Evolutionary conservation across 1,284 basidiomycete species (phyloP), one percentile per base, ranked within the genome.

Genomic region (Cryptococcus hybrid): DNA sequence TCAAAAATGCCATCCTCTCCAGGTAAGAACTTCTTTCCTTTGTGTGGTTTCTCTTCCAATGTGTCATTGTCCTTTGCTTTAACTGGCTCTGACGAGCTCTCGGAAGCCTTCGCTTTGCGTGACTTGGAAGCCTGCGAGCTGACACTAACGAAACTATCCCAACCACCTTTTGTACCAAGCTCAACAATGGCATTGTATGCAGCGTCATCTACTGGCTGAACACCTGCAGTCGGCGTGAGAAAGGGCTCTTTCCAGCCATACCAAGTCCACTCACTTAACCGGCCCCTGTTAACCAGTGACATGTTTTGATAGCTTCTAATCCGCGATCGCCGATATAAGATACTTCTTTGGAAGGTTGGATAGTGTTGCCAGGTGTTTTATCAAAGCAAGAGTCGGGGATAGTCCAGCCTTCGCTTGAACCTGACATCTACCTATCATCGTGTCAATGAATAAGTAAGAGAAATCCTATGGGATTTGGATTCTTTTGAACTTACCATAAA

Each of bases 331-430:
- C 83, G 44, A 92, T 83, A 74, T 88, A 90, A 24, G 76, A 76
- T 3, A 92, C 70, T 54, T 83, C 82, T n/a, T 30, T 1, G 85
- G 85, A 1, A 73, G 40, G 13, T 42, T n/a, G 6, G 81, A 74
- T 1, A 75, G 51, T 1, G 63, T 30, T 0, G 86, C 84, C 40
- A 95, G 83, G 43, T 81, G 78, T 54, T 88, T 86, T 54, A 97
- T 80, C 1, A 94, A 78, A 2, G 86, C 82, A 5, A 97, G 81
- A 0, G 93, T 88, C 2, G 97, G 84, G 92, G 89, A 76, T 94
- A 80, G 7, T 75, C 65, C 5, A 90, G 82, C 35, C 88, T 85
- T 7, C 82, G 77, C n/a, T 78, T 71, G 74, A 94, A 93, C 36
- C 81, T 83, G 39, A 92, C 82, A 67, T 92, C 88, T 51, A 93